Percentiles rank a stretch among this genome's conserved stretches.
phyloP scores from a whole-genome alignment of 73 alveolate genomes.

The Durusdinium trenchii region DNA sequence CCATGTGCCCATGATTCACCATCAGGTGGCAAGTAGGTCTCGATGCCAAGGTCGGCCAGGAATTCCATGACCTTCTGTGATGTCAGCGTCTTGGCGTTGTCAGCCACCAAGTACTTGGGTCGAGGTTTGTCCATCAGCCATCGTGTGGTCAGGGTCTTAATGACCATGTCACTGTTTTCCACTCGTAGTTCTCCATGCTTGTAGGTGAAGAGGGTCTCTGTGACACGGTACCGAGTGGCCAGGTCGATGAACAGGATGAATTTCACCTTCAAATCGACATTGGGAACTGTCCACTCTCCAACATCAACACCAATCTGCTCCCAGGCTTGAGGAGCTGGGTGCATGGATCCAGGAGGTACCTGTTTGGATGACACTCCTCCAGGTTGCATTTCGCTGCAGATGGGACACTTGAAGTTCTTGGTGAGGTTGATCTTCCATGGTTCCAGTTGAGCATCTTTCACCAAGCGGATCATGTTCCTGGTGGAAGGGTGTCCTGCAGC shows the following conservation, averaged over 20 bases:
- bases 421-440: neutral
- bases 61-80: neutral
- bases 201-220: neutral
- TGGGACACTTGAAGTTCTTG: neutral
- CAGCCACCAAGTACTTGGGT: neutral
- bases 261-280: neutral
- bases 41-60: constrained; percentile 3
- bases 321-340: neutral
- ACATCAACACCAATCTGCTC: neutral
- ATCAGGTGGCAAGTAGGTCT: neutral
- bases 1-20: constrained; percentile 15
- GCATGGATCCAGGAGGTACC: neutral
- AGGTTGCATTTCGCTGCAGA: neutral
- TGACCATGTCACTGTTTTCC: neutral
- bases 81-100: constrained; percentile 20
- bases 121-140: constrained; percentile 13
- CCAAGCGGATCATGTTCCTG: neutral
- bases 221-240: constrained; percentile 24
- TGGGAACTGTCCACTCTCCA: neutral
- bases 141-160: neutral
- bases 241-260: constrained; percentile 28
- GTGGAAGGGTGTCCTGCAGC: constrained; percentile 31
- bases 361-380: neutral
- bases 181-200: neutral
- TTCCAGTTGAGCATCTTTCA: neutral